Percentiles rank a stretch among this genome's conserved stretches.
phyloP scores from a whole-genome alignment of 495 filamentous ascomycete genomes.

The Penicillium manginii region DNA sequence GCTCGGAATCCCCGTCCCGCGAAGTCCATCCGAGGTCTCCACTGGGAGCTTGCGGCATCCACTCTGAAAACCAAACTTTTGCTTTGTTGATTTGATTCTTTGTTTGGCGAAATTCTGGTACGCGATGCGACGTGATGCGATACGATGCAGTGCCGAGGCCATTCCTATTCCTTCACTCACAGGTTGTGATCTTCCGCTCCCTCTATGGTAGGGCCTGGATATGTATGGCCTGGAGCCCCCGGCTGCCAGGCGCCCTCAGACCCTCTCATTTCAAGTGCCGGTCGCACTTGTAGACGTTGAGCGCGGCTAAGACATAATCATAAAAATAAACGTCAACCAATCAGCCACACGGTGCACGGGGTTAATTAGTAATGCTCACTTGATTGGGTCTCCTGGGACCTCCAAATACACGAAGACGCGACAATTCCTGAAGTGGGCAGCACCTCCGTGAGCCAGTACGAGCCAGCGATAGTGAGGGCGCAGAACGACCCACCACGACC shows the following conservation, averaged over 20 bases:
- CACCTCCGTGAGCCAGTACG: conserved; percentile 6
- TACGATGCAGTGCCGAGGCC: background rate
- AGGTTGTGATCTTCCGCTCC: no score
- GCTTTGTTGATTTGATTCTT: conserved; percentile 13
- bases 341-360: conserved; percentile 1
- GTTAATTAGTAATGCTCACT: conserved; percentile 16
- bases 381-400: background rate
- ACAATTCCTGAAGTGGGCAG: conserved; percentile 10
- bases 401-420: conserved; percentile 3
- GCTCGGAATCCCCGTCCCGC: conserved; percentile 14
- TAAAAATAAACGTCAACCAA: conserved; percentile 13
- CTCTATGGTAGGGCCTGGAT: background rate
- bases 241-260: background rate
- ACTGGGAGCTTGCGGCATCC: conserved; percentile 17
- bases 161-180: no score
- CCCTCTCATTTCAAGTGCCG: conserved; percentile 7
- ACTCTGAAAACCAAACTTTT: conserved; percentile 9
- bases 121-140: conserved; percentile 5
- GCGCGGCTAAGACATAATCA: conserved; percentile 10
- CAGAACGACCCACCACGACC: background rate
- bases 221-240: no score
- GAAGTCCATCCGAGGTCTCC: conserved; percentile 34
- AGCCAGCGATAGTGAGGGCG: conserved; percentile 1
- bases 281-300: conserved; percentile 6
- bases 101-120: conserved; percentile 12